Evolutionary conservation across 495 filamentous ascomycete species (phyloP).

Genomic region (Neurospora sp.): DNA sequence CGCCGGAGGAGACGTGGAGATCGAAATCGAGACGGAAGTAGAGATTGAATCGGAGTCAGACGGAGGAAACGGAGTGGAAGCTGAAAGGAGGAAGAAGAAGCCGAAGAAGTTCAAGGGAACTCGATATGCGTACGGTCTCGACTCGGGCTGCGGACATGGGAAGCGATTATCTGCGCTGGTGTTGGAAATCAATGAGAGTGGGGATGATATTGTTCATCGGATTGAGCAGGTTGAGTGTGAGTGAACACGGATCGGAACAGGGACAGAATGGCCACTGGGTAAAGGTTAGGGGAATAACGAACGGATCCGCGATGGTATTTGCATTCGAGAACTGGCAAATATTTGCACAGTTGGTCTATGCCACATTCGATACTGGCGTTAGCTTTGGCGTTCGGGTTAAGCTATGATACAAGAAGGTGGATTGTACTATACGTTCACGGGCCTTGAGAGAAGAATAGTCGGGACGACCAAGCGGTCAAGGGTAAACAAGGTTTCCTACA

Average conservation of each 20-base stretch:
- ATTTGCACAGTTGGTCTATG: not conserved
- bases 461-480: not conserved
- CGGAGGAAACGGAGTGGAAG: not conserved
- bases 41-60: constrained; percentile 1
- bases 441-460: not conserved
- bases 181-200: constrained; percentile 47
- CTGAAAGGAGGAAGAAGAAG: constrained; percentile 1
- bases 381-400: not conserved
- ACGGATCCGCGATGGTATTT: not conserved
- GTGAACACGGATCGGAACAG: not conserved
- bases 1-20: not conserved
- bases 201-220: constrained; percentile 10
- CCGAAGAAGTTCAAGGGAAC: constrained; percentile 11
- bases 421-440: not conserved
- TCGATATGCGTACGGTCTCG: constrained; percentile 71
- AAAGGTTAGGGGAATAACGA: not conserved
- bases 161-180: constrained; percentile 68
- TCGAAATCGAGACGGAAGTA: not conserved
- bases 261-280: not conserved
- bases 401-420: not conserved
- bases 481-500: not conserved
- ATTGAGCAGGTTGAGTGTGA: constrained; percentile 25
- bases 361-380: not conserved
- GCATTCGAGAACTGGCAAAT: not conserved
- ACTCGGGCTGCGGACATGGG: constrained; percentile 70